Percentiles rank a stretch among this genome's conserved stretches.
phyloP scores from a whole-genome alignment of 805 yeast genomes.

The Cyberlindnera mississippiensis region DNA sequence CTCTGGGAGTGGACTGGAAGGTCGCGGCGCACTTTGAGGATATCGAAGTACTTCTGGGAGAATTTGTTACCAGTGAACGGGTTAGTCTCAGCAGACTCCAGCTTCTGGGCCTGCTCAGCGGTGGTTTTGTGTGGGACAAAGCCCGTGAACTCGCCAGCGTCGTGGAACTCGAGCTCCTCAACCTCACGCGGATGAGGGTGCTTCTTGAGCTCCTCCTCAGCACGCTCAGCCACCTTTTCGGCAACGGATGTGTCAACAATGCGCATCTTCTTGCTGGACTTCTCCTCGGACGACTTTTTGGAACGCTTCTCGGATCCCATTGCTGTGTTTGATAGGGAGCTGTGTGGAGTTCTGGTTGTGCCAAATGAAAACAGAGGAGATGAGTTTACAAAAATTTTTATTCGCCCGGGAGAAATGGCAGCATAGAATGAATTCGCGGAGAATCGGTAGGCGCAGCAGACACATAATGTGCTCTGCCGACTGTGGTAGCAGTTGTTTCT shows the following conservation, averaged over 20 bases:
- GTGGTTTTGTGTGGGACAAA: slow-evolving; percentile 61
- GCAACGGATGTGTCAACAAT: slow-evolving; percentile 49
- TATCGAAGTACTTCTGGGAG: slow-evolving; percentile 67
- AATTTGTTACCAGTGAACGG: slow-evolving; percentile 75
- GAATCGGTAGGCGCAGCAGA: background rate
- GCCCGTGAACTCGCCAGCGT: slow-evolving; percentile 59
- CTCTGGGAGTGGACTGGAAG: slow-evolving; percentile 94
- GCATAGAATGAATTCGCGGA: slow-evolving; percentile 2
- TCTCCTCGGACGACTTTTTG: slow-evolving; percentile 24
- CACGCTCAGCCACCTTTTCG: slow-evolving; percentile 62
- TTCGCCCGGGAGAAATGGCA: slow-evolving; percentile 4
- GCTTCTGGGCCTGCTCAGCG: slow-evolving; percentile 51
- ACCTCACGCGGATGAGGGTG: slow-evolving; percentile 43
- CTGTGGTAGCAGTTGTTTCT: too few species aligned
- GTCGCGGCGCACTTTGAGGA: slow-evolving; percentile 73
- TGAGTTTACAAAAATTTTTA: slow-evolving; percentile 3
- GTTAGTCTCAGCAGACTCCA: slow-evolving; percentile 59
- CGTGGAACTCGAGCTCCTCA: slow-evolving; percentile 47
- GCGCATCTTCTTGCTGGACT: slow-evolving; percentile 49
- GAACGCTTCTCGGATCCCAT: slow-evolving; percentile 15
- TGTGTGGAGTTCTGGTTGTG: background rate
- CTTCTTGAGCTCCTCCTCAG: slow-evolving; percentile 47
- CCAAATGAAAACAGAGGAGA: background rate
- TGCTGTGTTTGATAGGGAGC: background rate
- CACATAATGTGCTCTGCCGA: too few species aligned